Conservation (phyloP, 139 green algal species). For the Micromonas pusilla region DNA sequence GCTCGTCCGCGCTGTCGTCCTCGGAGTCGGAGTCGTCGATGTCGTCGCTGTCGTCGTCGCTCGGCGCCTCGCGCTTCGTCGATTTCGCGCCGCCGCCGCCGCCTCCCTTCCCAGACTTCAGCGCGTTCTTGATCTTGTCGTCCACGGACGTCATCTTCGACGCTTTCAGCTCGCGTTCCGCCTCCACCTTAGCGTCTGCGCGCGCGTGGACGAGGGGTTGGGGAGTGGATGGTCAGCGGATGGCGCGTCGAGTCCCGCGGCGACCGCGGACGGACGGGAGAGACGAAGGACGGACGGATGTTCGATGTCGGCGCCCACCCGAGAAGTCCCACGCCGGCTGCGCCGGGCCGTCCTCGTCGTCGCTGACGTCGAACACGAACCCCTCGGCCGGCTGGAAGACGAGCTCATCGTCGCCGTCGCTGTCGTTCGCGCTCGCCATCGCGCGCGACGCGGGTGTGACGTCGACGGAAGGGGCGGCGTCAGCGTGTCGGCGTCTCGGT, state of each 20-base stretch:
- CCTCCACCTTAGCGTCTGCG: neutral
- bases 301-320: too few species aligned
- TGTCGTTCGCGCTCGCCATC: neutral
- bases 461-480: too few species aligned
- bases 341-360: neutral
- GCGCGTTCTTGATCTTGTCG: slow-evolving; percentile 12
- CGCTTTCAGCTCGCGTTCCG: neutral
- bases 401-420: neutral
- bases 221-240: too few species aligned
- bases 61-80: neutral
- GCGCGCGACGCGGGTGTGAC: too few species aligned
- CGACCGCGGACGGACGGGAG: too few species aligned
- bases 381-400: neutral
- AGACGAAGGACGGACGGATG: too few species aligned
- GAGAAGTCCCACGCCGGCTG: neutral
- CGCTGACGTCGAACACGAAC: slow-evolving; percentile 3
- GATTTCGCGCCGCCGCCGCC: neutral
- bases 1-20: slow-evolving; percentile 4
- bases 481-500: too few species aligned
- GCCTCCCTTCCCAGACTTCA: neutral
- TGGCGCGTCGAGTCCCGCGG: too few species aligned
- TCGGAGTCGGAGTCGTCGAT: neutral
- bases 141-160: neutral
- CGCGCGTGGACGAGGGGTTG: too few species aligned
- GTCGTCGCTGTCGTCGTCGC: neutral